Evolutionary conservation across 176 grass and related monocot species (phyloP), one percentile per base, ranked within the genome.

Genomic region (Luzula sylvatica): DNA sequence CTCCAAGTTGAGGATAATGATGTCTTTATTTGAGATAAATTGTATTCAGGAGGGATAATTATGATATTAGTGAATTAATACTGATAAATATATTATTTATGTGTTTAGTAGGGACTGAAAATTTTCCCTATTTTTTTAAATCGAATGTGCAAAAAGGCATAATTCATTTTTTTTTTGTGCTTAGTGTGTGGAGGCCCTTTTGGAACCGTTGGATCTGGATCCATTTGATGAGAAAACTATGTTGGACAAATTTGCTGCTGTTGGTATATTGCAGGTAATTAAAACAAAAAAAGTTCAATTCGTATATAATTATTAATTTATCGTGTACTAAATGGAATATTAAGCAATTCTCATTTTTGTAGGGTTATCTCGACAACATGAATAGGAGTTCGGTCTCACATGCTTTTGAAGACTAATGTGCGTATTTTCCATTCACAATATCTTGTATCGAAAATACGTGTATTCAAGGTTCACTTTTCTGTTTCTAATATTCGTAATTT

Each of bases 171-270:
- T 40, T 56, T 16, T 53, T 38, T 6, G 27, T 14, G 52, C 16
- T 44, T 26, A 79, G 89, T 88, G 83, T 75, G 83, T 85, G 12
- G 73, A 95, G 75, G 77, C 70, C 70, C 83, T 95, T 39, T 67
- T 88, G 65, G 45, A 88, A 54, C 80, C 83, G 44, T 68, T 88
- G 57, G 74, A 85, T 47, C 35, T 88, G 50, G 43, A 79, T 52
- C 58, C 43, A 66, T 52, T 85, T n/a, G 70, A 78, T 42, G 57
- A 38, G 19, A 88, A 95, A 69, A 95, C 76, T 48, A 88, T 95
- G 25, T 61, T 72, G 21, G 89, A 88, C 66, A 95, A 95, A 58
- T 88, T 85, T 46, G 89, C 89, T 64, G 89, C 89, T 44, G 89
- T 82, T 64, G 82, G 80, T 53, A 95, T 95, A 78, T 76, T 88